Evolutionary conservation across 225 moss, liverwort and hornwort genomes (phyloP).

Genomic region (Climacium dendroides): DNA sequence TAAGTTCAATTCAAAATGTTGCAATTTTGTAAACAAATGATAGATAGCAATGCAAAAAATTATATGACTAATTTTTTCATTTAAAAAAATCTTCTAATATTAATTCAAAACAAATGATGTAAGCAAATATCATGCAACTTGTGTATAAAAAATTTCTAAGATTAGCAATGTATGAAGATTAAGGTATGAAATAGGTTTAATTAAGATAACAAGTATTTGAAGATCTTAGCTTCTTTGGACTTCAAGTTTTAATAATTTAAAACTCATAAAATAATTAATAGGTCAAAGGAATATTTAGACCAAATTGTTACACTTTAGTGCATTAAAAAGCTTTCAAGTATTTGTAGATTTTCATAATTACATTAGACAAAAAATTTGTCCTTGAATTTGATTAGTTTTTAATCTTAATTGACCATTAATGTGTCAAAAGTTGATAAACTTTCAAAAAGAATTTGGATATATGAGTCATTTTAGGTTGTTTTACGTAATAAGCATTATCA

Average conservation of each 20-base stretch:
- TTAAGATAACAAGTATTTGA: background rate
- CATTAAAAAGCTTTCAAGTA: background rate
- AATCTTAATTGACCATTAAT: background rate
- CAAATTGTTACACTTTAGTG: background rate
- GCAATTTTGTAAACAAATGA: background rate
- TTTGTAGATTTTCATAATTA: background rate
- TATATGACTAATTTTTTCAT: background rate
- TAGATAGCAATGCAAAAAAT: background rate
- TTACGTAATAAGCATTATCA: background rate
- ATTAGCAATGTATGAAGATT: background rate
- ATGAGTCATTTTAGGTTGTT: background rate
- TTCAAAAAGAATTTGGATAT: too few species aligned
- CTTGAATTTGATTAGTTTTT: background rate
- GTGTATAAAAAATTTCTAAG: accelerated
- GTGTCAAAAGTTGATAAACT: background rate
- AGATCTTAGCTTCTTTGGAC: background rate
- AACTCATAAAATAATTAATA: background rate
- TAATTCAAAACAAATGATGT: background rate
- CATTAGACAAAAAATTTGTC: too few species aligned
- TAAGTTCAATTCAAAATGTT: background rate
- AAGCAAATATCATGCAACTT: background rate
- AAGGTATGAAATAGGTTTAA: background rate
- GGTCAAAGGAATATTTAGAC: background rate
- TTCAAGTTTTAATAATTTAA: background rate
- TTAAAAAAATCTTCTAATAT: too few species aligned